Evolutionary conservation across 495 filamentous ascomycete genomes (phyloP).

Genomic region (Aspergillus coremiiformis): DNA sequence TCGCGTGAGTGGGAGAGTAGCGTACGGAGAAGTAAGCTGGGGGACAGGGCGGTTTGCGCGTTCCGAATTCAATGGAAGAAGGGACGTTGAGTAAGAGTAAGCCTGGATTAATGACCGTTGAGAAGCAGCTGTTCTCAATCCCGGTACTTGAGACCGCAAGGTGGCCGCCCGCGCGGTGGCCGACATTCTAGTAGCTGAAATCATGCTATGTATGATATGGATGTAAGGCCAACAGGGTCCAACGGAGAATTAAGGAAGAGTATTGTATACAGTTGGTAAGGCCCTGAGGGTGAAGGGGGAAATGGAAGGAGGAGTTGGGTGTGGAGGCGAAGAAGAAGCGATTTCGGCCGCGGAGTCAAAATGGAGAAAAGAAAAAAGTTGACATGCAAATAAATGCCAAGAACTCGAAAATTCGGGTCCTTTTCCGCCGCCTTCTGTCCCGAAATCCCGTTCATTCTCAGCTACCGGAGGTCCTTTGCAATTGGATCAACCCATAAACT

Average conservation of each 20-base stretch:
- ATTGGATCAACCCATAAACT: neutral
- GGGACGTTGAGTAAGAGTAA: slow-evolving; percentile 24
- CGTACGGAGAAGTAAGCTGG: slow-evolving; percentile 33
- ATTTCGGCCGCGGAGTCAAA: slow-evolving; percentile 21
- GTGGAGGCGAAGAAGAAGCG: slow-evolving; percentile 22
- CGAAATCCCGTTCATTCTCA: slow-evolving; percentile 17
- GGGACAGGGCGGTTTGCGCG: slow-evolving; percentile 22
- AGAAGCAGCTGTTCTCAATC: slow-evolving; percentile 43
- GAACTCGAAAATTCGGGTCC: slow-evolving; percentile 41
- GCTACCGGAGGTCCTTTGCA: neutral
- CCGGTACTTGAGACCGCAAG: slow-evolving; percentile 29
- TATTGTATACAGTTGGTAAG: neutral
- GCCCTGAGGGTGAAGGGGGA: slow-evolving; percentile 5
- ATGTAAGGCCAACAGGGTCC: neutral
- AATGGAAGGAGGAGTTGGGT: slow-evolving; percentile 14
- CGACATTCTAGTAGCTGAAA: slow-evolving; percentile 35
- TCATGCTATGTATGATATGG: slow-evolving; percentile 30
- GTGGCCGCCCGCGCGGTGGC: slow-evolving; percentile 38
- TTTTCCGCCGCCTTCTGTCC: slow-evolving; percentile 30
- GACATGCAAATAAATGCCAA: slow-evolving; percentile 30
- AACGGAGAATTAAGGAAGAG: slow-evolving; percentile 5
- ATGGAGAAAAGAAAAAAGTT: slow-evolving; percentile 36
- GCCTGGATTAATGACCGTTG: slow-evolving; percentile 50
- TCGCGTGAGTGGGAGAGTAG: slow-evolving; percentile 33
- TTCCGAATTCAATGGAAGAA: slow-evolving; percentile 9